Evolutionary conservation across 768 basidiomycete species (phyloP).

Genomic region (Leccinum subgranulosum): DNA sequence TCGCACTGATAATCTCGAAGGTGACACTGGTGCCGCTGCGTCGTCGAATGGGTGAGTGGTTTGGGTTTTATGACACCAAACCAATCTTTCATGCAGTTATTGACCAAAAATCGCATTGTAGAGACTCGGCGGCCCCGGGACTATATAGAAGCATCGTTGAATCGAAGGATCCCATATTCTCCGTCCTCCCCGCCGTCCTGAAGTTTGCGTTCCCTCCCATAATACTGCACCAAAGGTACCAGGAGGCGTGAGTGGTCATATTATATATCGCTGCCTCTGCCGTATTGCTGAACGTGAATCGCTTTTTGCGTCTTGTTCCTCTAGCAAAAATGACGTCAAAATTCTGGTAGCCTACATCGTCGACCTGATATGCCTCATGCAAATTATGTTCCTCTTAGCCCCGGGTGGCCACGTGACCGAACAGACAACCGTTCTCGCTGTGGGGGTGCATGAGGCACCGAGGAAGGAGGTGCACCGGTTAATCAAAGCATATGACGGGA

Average conservation of each 20-base stretch:
- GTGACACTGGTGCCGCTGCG: not conserved
- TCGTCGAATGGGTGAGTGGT: not conserved
- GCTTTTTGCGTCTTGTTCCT: not conserved
- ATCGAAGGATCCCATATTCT: not conserved
- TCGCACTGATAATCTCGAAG: not conserved
- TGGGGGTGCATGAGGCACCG: too few species aligned
- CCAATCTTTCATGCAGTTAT: not conserved
- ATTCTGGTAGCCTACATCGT: slow-evolving; percentile 13
- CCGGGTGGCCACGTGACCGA: too few species aligned
- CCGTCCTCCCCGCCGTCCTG: not conserved
- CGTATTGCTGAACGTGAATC: too few species aligned
- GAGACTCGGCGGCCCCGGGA: slow-evolving; percentile 1
- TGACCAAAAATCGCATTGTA: not conserved
- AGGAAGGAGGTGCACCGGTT: too few species aligned
- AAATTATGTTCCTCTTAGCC: too few species aligned
- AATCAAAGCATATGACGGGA: too few species aligned
- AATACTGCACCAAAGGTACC: not conserved
- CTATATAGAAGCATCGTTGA: not conserved
- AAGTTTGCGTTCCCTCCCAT: not conserved
- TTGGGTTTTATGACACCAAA: not conserved
- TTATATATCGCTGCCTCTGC: too few species aligned
- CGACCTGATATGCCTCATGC: slow-evolving; percentile 9
- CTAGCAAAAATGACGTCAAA: slow-evolving; percentile 8
- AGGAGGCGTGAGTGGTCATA: slow-evolving; percentile 10
- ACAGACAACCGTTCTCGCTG: too few species aligned